These are phyloP conservation scores for Rhizomucor miehei DNA, from an alignment of 371 early-diverging fungal species.

Conservation along the genomic window DNA sequence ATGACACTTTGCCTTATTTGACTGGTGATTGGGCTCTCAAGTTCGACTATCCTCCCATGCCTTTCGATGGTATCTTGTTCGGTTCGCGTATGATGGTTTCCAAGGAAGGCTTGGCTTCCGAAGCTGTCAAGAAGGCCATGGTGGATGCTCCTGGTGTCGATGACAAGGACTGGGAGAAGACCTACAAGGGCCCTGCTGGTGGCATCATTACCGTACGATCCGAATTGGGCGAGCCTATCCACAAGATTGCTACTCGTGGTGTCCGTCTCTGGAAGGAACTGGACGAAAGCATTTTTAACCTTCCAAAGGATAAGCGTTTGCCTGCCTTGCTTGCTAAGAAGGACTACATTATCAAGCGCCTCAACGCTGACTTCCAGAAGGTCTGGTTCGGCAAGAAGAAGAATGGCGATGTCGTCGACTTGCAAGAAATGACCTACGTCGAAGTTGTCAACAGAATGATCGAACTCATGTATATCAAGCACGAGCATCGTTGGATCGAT, in stretches of 20 bases:
- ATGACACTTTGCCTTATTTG: slow-evolving; percentile 91
- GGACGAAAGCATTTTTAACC: slow-evolving; percentile 87
- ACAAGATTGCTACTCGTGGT: slow-evolving; percentile 96
- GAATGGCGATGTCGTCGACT: slow-evolving; percentile 71
- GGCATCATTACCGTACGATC: slow-evolving; percentile 93
- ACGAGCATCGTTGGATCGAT: slow-evolving; percentile 89
- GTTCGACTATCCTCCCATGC: slow-evolving; percentile 92
- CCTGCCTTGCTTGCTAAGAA: slow-evolving; percentile 81
- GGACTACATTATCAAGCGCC: slow-evolving; percentile 87
- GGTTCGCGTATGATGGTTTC: slow-evolving; percentile 97
- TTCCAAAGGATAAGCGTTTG: slow-evolving; percentile 88
- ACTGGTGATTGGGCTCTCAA: slow-evolving; percentile 91
- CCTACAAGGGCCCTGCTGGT: slow-evolving; percentile 88
- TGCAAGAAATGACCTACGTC: slow-evolving; percentile 92
- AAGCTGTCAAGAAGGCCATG: slow-evolving; percentile 88
- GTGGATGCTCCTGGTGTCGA: slow-evolving; percentile 87
- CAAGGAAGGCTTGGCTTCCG: slow-evolving; percentile 84
- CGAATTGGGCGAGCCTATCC: slow-evolving; percentile 96
- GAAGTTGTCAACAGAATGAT: slow-evolving; percentile 86
- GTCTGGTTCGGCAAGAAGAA: slow-evolving; percentile 94
- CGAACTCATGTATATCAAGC: slow-evolving; percentile 78
- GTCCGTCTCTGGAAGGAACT: slow-evolving; percentile 94
- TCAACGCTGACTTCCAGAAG: slow-evolving; percentile 91
- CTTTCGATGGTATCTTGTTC: slow-evolving; percentile 92
- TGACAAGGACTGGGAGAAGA: slow-evolving; percentile 90